A percentile compares a stretch with the other conserved stretches of the same genome.
Evolutionary conservation across 202 grass and related monocot genomes (phyloP).

Genomic region (Eragrostis tef): DNA sequence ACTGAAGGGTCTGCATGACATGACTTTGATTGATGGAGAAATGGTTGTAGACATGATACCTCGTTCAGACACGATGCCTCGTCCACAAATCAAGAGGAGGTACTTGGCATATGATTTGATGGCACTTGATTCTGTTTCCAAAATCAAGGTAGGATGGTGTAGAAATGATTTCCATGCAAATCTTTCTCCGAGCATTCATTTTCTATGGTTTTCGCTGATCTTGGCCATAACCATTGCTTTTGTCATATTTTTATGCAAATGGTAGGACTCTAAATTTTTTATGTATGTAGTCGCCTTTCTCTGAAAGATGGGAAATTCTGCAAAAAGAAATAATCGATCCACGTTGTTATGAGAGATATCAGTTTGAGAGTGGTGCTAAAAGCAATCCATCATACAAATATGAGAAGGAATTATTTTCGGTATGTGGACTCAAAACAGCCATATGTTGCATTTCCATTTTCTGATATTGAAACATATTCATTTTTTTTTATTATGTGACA

Average conservation of each 20-base stretch:
- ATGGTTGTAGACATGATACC: slow-evolving; percentile 92
- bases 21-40: slow-evolving; percentile 89
- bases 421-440: slow-evolving; percentile 34
- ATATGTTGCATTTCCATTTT: not conserved
- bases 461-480: slow-evolving; percentile 19
- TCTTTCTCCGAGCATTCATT: not conserved
- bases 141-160: slow-evolving; percentile 62
- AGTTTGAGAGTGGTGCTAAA: slow-evolving; percentile 79
- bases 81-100: slow-evolving; percentile 58
- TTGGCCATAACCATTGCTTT: not conserved
- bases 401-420: slow-evolving; percentile 97
- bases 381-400: slow-evolving; percentile 83
- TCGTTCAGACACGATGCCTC: slow-evolving; percentile 37
- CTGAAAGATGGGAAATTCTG: slow-evolving; percentile 92
- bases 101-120: slow-evolving; percentile 87
- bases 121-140: slow-evolving; percentile 67
- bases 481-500: slow-evolving; percentile 11
- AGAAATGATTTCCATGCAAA: not conserved
- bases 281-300: not conserved
- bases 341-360: slow-evolving; percentile 68
- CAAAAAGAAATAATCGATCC: slow-evolving; percentile 92
- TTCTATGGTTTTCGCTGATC: not conserved
- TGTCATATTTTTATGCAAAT: not conserved
- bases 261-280: not conserved
- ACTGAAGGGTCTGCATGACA: slow-evolving; percentile 70